Evolutionary conservation across 371 early-diverging fungal genomes (phyloP), one percentile per base, ranked within the genome.

Genomic region (Antonospora locustae): DNA sequence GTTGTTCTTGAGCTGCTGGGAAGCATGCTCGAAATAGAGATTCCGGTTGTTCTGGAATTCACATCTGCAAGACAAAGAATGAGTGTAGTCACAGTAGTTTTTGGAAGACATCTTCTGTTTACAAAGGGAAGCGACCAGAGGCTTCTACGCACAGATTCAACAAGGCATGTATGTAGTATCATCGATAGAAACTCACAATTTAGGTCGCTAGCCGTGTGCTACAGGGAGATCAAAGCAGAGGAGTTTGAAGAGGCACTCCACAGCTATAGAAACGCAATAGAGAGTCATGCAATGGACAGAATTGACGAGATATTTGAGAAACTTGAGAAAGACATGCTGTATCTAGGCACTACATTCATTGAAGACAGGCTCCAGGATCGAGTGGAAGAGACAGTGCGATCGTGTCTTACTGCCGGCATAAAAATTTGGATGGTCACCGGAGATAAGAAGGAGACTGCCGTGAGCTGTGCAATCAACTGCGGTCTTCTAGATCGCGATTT

Each of bases 341-440:
- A 89, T 17, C 63, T 90, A 55, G 98, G 95, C 0, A 85, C 87
- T 0, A 90, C 94, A 0, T 93, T 87, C 6, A 90, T 98, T 47
- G 95, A 95, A 72, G 99, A 98, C 74, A 82, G 84, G 63, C 76
- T 97, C 27, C 93, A 93, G 70, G 89, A 89, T 38, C 82, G 85
- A 20, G 94, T 90, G 0, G 87, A 88, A 0, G 81, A 88, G 77
- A 85, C 85, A 25, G 87, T 97, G 43, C 81, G 79, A 14, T 72
- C 80, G 3, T 76, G 94, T 3, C 76, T 81, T 9, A 76, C 81
- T 22, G 89, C 90, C 0, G 91, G 91, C 0, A 88, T 94, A 67
- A 86, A 86, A 66, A 79, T 94, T 28, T 97, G 94, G 94, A 93
- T 98, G 25, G 70, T 98, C 50, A 98, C 99, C 0, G 99, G 99